Conservation (phyloP, 768 basidiomycete species). For the Tylopilus subfusipes region DNA sequence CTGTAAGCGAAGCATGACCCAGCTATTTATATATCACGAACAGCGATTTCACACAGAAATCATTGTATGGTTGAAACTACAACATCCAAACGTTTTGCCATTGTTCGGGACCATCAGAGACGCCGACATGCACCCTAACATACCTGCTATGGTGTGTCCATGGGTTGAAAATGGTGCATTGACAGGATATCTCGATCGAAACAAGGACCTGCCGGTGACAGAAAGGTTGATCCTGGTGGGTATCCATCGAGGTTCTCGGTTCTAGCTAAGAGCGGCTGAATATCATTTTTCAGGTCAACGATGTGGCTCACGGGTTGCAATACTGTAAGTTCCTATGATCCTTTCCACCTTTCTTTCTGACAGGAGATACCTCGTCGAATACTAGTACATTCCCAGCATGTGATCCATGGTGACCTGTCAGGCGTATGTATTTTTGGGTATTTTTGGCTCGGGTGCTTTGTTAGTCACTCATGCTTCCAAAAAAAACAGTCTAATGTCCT, state of each 20-base stretch:
- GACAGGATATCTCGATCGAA: background rate
- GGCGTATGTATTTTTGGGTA: background rate
- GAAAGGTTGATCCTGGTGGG: background rate
- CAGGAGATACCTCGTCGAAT: background rate
- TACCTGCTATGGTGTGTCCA: conserved; percentile 1
- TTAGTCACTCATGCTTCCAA: background rate
- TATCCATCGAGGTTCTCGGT: background rate
- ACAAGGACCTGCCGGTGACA: background rate
- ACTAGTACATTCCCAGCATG: background rate
- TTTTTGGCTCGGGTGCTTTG: background rate
- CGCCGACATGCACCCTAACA: background rate
- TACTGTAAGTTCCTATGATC: background rate
- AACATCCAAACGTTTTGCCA: background rate
- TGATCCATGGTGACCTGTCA: conserved; percentile 1
- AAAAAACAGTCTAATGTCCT: background rate
- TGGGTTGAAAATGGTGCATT: background rate
- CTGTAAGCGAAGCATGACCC: background rate
- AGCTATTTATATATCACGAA: background rate
- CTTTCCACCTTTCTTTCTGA: background rate
- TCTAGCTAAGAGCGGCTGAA: background rate
- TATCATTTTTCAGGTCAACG: background rate
- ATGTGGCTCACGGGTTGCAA: background rate
- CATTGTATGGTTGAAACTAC: background rate
- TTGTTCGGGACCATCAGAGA: background rate
- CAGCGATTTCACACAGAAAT: background rate